These are phyloP conservation scores for Peronosclerospora sorghi DNA, from an alignment of 352 stramenopile genomes.

Conservation along the genomic window DNA sequence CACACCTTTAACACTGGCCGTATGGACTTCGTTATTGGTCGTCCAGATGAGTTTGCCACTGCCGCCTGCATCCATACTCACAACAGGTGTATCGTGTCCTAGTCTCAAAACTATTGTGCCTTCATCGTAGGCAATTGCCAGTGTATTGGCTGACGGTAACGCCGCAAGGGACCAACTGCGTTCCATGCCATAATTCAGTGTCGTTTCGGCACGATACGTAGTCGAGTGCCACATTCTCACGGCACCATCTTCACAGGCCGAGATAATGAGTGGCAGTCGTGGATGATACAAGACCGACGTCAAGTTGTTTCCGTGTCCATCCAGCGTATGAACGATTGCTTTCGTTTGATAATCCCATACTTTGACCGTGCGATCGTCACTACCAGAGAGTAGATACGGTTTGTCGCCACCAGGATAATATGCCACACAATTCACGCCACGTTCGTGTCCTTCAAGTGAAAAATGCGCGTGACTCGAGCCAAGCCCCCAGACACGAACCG, in stretches of 20 bases:
- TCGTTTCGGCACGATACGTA: constrained; percentile 96
- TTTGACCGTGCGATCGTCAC: constrained; percentile 95
- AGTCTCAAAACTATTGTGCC: constrained; percentile 93
- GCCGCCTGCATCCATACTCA: constrained; percentile 90
- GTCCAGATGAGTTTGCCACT: constrained; percentile 97
- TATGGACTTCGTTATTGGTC: constrained; percentile 97
- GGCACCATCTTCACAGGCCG: constrained; percentile 94
- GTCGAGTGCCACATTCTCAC: constrained; percentile 89
- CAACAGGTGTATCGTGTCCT: constrained; percentile 95
- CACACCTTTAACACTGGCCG: constrained; percentile 85
- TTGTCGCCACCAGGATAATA: constrained; percentile 99
- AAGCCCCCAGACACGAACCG: constrained; percentile 93
- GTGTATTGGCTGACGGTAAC: constrained; percentile 76
- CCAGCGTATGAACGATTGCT: constrained; percentile 97
- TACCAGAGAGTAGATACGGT: constrained; percentile 95
- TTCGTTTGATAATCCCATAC: constrained; percentile 99
- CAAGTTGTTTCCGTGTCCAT: constrained; percentile 98
- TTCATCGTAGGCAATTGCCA: constrained; percentile 93
- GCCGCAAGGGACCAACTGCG: constrained; percentile 92
- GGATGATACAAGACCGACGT: constrained; percentile 97
- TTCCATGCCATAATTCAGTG: constrained; percentile 99
- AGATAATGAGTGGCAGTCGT: constrained; percentile 96
- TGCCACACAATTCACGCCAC: constrained; percentile 97
- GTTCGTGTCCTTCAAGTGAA: constrained; percentile 86
- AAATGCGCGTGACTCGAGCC: constrained; percentile 90